These are phyloP conservation scores for Teunomyces tritomae DNA, from an alignment of 805 yeast species.

Conservation along the genomic window DNA sequence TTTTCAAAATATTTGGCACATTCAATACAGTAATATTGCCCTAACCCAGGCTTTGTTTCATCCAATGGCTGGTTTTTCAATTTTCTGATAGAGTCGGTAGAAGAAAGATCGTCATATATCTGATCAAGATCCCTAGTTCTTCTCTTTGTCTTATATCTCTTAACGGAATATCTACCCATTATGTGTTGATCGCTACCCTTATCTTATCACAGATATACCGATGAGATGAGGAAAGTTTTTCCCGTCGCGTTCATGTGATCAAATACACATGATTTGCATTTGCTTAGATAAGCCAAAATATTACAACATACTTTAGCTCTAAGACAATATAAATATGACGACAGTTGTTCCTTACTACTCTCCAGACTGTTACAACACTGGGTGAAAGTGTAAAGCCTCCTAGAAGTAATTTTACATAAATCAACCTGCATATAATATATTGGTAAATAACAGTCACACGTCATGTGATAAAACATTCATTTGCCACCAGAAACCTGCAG, in stretches of 20 bases:
- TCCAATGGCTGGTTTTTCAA: conserved; percentile 82
- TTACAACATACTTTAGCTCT: neutral
- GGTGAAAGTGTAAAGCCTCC: too few species aligned
- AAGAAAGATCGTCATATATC: conserved; percentile 70
- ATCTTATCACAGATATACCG: neutral
- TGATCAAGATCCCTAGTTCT: conserved; percentile 82
- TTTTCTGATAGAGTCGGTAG: conserved; percentile 58
- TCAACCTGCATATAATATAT: neutral
- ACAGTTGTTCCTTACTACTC: too few species aligned
- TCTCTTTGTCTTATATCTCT: conserved; percentile 86
- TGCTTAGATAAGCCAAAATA: neutral
- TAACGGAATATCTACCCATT: conserved; percentile 88
- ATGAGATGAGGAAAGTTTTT: conserved; percentile 6
- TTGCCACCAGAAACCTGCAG: neutral
- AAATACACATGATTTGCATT: neutral
- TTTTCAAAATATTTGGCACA: conserved; percentile 91
- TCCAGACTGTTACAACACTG: too few species aligned
- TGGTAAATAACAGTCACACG: conserved; percentile 1
- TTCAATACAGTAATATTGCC: conserved; percentile 90
- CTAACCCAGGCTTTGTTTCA: conserved; percentile 90
- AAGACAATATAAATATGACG: neutral
- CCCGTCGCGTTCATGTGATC: neutral
- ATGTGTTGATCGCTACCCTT: conserved; percentile 6
- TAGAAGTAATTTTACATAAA: too few species aligned
- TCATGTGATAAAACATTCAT: neutral